A percentile compares a stretch with the other conserved stretches of the same genome.
These are phyloP conservation scores for Apiotrichum sp. DNA, from an alignment of 1,284 basidiomycete genomes.

Conservation along the genomic window DNA sequence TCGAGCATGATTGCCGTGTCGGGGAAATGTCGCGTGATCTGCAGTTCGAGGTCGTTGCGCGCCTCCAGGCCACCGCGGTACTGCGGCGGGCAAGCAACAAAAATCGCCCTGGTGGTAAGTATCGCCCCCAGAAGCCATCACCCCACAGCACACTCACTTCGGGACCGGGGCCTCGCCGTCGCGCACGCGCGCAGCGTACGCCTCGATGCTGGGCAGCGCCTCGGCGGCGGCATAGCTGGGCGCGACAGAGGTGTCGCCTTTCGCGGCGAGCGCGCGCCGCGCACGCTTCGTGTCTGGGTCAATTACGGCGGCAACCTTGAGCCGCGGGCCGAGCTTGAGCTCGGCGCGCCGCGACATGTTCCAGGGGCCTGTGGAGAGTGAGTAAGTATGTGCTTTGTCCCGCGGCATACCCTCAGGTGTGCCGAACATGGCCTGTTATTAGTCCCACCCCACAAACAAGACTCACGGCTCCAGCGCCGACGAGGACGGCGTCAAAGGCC, in stretches of 20 bases:
- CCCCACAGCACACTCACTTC: slow-evolving; percentile 38
- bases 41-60: slow-evolving; percentile 78
- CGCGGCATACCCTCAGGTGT: slow-evolving; percentile 31
- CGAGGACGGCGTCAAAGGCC: slow-evolving; percentile 24
- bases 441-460: background rate
- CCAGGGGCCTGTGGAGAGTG: slow-evolving; percentile 31
- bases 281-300: slow-evolving; percentile 81
- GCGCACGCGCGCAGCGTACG: slow-evolving; percentile 53
- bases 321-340: slow-evolving; percentile 76
- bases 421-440: slow-evolving; percentile 40
- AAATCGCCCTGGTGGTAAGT: slow-evolving; percentile 56
- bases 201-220: slow-evolving; percentile 73
- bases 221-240: slow-evolving; percentile 85
- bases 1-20: slow-evolving; percentile 82
- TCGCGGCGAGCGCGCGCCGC: slow-evolving; percentile 68
- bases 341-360: slow-evolving; percentile 35
- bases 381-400: no score
- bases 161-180: slow-evolving; percentile 42
- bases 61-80: slow-evolving; percentile 70
- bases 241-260: slow-evolving; percentile 77
- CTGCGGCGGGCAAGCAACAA: slow-evolving; percentile 86
- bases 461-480: slow-evolving; percentile 39
- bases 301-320: slow-evolving; percentile 87
- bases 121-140: no score
- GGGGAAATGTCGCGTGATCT: slow-evolving; percentile 81